Conservation (phyloP, 257 asterid genomes). For the Primulina tabacum region DNA sequence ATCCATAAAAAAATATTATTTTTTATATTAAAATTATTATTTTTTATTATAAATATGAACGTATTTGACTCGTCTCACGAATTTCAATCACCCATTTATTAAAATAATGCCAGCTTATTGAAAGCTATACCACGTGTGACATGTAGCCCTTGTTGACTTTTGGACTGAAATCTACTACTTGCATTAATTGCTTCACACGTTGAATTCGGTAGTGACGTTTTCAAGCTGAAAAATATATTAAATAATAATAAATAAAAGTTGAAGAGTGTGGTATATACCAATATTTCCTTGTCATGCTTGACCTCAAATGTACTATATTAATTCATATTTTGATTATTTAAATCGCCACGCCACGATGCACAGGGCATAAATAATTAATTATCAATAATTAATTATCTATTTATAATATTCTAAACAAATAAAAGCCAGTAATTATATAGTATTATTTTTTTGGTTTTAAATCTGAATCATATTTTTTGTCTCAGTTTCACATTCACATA, state of each 20-base stretch:
- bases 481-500: neutral
- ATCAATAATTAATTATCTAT: no score
- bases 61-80: no score
- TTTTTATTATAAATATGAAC: no score
- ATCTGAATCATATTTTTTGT: neutral
- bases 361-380: neutral
- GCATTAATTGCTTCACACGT: constrained; percentile 39
- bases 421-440: no score
- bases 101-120: constrained; percentile 36
- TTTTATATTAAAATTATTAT: no score
- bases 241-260: neutral
- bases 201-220: neutral
- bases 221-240: neutral
- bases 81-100: no score
- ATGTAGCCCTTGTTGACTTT: constrained; percentile 54
- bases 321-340: no score
- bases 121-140: constrained; percentile 58
- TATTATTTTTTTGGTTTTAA: no score
- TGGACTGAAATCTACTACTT: constrained; percentile 36
- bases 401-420: no score
- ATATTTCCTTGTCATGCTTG: neutral
- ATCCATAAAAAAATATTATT: no score
- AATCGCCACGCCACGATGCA: neutral
- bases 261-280: neutral
- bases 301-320: neutral